A percentile compares a stretch with the other conserved stretches of the same genome.
phyloP scores from a whole-genome alignment of 169 alveolate species.

The Eimeria tenella region DNA sequence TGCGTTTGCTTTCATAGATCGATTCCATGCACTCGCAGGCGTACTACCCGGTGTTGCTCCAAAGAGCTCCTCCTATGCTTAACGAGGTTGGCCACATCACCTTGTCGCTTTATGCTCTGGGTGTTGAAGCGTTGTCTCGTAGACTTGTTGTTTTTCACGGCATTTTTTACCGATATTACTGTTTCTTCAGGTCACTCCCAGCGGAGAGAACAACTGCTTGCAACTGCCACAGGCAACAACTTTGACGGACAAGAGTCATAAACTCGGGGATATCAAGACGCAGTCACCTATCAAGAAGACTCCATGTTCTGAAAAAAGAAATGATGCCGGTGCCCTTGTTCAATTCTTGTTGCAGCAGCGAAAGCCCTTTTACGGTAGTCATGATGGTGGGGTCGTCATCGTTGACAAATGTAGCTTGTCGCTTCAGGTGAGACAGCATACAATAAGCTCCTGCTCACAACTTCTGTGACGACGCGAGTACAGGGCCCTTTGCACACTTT shows the following conservation, averaged over 20 bases:
- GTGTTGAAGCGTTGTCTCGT: background rate
- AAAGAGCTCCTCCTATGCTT: slow-evolving; percentile 73
- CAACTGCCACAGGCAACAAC: slow-evolving; percentile 16
- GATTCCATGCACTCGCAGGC: slow-evolving; percentile 79
- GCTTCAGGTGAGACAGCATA: slow-evolving; percentile 15
- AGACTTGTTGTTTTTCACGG: background rate
- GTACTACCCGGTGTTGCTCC: slow-evolving; percentile 77
- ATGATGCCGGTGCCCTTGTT: slow-evolving; percentile 13
- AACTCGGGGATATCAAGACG: background rate
- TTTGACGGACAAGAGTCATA: background rate
- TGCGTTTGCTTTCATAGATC: slow-evolving; percentile 8
- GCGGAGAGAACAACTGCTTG: background rate
- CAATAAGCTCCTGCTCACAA: background rate
- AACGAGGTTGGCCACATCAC: slow-evolving; percentile 19
- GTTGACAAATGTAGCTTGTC: slow-evolving; percentile 69
- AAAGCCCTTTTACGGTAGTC: background rate
- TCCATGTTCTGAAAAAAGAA: background rate
- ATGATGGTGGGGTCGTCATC: slow-evolving; percentile 44
- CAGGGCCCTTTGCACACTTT: too few relatives aligned
- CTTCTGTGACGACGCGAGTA: too few relatives aligned
- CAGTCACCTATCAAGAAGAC: background rate
- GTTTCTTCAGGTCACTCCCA: slow-evolving; percentile 12
- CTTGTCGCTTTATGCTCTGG: background rate
- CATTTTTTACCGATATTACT: background rate
- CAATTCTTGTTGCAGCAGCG: slow-evolving; percentile 67